Evolutionary conservation across 2,329 filamentous ascomycete species (phyloP).

Genomic region (Fusarium humuli): DNA sequence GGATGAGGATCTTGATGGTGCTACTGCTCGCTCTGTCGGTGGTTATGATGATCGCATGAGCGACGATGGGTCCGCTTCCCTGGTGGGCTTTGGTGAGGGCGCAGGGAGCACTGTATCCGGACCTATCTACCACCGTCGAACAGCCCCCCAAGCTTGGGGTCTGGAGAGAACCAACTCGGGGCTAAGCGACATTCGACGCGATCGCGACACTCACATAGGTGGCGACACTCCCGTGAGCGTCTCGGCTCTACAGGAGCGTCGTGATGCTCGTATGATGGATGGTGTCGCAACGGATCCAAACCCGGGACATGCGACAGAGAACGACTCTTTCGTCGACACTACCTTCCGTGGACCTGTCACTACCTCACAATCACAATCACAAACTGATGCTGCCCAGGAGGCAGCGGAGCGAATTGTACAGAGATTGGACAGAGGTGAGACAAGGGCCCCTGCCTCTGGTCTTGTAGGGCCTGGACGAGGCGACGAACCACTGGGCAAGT

Average conservation of each 20-base stretch:
- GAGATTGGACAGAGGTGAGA: constrained; percentile 65
- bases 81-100: constrained; percentile 94
- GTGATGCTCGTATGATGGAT: constrained; percentile 74
- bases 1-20: constrained; percentile 64
- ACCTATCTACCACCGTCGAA: constrained; percentile 72
- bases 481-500: constrained; percentile 64
- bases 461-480: constrained; percentile 59
- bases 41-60: constrained; percentile 79
- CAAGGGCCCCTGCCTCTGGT: constrained; percentile 51
- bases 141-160: constrained; percentile 57
- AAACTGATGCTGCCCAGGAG: constrained; percentile 55
- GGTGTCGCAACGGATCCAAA: constrained; percentile 70
- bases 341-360: constrained; percentile 69
- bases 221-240: constrained; percentile 59
- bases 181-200: constrained; percentile 59
- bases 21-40: constrained; percentile 60
- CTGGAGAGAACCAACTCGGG: constrained; percentile 65
- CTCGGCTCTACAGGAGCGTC: constrained; percentile 62
- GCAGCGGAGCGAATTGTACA: constrained; percentile 74
- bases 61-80: constrained; percentile 83
- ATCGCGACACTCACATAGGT: constrained; percentile 50
- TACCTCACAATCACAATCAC: constrained; percentile 47
- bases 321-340: constrained; percentile 72
- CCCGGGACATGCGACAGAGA: constrained; percentile 60
- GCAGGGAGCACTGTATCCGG: constrained; percentile 87